Evolutionary conservation across 73 alveolate species (phyloP), one percentile per base, ranked within the genome.

Genomic region (Paraurostyla sp.): DNA sequence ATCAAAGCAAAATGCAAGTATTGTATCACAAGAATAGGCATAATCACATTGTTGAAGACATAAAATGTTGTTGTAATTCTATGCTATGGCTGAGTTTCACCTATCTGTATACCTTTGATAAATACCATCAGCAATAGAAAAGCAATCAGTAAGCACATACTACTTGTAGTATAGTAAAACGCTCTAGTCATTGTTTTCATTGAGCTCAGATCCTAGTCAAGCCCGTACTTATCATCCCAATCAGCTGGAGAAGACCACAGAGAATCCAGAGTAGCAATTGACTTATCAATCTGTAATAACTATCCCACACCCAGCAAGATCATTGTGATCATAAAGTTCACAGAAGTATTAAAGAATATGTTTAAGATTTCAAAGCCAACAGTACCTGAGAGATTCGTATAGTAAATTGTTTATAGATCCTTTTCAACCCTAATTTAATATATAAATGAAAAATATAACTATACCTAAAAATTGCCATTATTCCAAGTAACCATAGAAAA

Each of bases 391-490:
- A 69, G 63, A 23, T 69, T 69, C 11, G 58, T 11, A 25, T 13
- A 69, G 22, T 41, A 69, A 11, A 69, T 69, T 25, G 54, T 69
- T 69, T 69, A n/a, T 3, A 38, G 43, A 29, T 69, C 84, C n/a
- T 69, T 35, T 42, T 69, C 84, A 69, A 69, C 42, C 62, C 84
- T 69, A 69, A 41, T 22, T 9, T 9, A 68, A 40, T 36, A 2
- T 15, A 27, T 27, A 22, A 60, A 18, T 16, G 36, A n/a, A 23
- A 7, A 4, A 16, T 6, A 11, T 15, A 9, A 6, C 16, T 16
- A 35, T 69, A 69, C 84, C n/a, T 69, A 25, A 69, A 69, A 16
- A 69, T 69, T 41, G 84, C 29, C 29, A 69, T 69, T 9, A 69
- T 69, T 38, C 84, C 84, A 4, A 69, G 6, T 33, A 69, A 46